Evolutionary conservation across 1,139 yeast species (phyloP).

Genomic region (Pichia sp.): DNA sequence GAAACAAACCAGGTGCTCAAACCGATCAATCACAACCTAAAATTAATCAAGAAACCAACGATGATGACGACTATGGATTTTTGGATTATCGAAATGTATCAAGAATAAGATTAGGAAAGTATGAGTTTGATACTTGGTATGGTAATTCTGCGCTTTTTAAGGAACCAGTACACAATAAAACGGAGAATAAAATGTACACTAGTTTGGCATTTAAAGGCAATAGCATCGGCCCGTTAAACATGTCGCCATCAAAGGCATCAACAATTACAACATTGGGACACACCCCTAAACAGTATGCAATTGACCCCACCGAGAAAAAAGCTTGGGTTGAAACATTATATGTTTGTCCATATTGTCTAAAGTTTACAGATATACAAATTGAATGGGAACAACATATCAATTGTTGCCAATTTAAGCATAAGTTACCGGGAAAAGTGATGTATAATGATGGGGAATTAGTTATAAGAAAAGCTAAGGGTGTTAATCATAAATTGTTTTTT

Average conservation of each 20-base stretch:
- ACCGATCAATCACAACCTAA: neutral
- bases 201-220: conserved; percentile 7
- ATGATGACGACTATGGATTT: conserved; percentile 48
- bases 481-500: conserved; percentile 56
- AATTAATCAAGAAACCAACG: neutral
- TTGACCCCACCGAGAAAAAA: conserved; percentile 8
- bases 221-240: conserved; percentile 12
- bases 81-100: conserved; percentile 54
- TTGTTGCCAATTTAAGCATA: conserved; percentile 42
- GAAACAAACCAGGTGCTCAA: conserved; percentile 3
- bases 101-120: conserved; percentile 59
- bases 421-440: conserved; percentile 59
- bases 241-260: neutral
- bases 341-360: conserved; percentile 81
- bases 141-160: conserved; percentile 72
- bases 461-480: conserved; percentile 65
- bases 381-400: conserved; percentile 14
- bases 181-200: neutral
- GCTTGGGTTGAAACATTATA: conserved; percentile 56
- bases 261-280: neutral
- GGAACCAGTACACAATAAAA: conserved; percentile 6
- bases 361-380: conserved; percentile 49
- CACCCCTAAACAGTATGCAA: neutral
- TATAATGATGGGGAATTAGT: conserved; percentile 52
- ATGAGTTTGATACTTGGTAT: conserved; percentile 74